Base-by-base conservation (phyloP, 768 basidiomycete genomes). In the Lactifluus rugatus region DNA sequence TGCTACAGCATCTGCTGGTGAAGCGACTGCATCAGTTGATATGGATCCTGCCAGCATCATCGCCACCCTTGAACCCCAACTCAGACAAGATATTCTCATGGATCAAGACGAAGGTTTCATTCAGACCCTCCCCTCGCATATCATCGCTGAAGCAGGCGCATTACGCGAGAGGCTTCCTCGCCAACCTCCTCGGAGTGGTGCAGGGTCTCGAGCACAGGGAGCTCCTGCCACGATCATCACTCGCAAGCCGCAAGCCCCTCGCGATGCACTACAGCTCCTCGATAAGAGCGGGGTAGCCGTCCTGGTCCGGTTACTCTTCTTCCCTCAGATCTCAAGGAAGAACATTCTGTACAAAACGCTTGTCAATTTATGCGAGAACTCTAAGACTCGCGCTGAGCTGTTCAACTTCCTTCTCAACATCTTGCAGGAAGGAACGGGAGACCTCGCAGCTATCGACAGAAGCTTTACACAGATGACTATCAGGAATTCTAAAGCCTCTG, bases 371-470 rank as follows among this genome's bases (percentile, higher is more conserved):
- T 99, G 93, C 73, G 94, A 98, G 73, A 99, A 99, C 68, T 75
- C 83, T 2, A 90, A 87, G 67, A 93, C 95, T 0, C 81, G 96
- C 19, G 84, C 82, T 5, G 96, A 99, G 64, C 76, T 98, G 23
- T 89, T 99, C 77, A 96, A 94, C 67, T 80, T 97, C 14, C 81
- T 99, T 21, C 78, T 99, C n/a, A 87, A 82, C 60, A 91, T 98
- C 61, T 75, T 98, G 6, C 93, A 98, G 70, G 96, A 95, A 65
- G 95, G 95, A 14, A 87, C 93, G 2, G 92, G 89, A 17, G 96
- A 98, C 70, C 78, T 95, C 26, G 83, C 85, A 1, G 83, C 89
- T 2, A 90, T 97, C 21, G 96, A 98, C 72, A 89, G 87, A 68
- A 93, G 90, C 68, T 94, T 96, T 70, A 80, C 91, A 2, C 93